A percentile compares a stretch with the other conserved stretches of the same genome.
These are phyloP conservation scores for Panus rudis DNA, from an alignment of 768 basidiomycete genomes.

Conservation along the genomic window DNA sequence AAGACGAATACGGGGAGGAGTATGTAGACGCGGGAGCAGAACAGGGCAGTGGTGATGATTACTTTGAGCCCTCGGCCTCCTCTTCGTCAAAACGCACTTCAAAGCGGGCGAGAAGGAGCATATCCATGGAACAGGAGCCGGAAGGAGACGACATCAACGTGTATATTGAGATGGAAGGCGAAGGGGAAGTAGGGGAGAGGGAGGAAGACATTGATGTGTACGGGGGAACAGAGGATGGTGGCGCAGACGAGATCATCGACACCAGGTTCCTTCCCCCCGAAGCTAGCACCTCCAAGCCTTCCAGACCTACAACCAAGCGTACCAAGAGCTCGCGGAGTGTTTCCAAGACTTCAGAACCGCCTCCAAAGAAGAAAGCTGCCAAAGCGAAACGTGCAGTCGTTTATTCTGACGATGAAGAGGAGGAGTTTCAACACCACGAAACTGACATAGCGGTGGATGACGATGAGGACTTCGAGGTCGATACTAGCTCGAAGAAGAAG, in stretches of 20 bases:
- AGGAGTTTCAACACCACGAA: conserved; percentile 3
- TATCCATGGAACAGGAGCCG: conserved; percentile 19
- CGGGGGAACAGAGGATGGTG: conserved; percentile 15
- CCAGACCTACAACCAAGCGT: background rate
- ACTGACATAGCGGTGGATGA: conserved; percentile 10
- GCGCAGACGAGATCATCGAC: background rate
- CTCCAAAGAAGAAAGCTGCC: background rate
- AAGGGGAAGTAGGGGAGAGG: conserved; percentile 19
- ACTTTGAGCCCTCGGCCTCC: too few relatives aligned
- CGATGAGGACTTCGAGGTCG: conserved; percentile 20
- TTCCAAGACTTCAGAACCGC: background rate
- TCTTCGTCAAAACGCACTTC: background rate
- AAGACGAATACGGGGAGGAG: conserved; percentile 11
- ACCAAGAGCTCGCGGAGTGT: background rate
- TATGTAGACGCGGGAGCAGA: conserved; percentile 9
- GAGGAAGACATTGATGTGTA: conserved; percentile 15
- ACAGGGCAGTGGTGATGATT: background rate
- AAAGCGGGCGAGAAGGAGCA: conserved; percentile 17
- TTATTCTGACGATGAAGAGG: conserved; percentile 10
- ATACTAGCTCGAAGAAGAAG: conserved; percentile 16
- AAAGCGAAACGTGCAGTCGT: conserved; percentile 13
- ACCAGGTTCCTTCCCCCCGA: conserved; percentile 1
- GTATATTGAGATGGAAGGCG: conserved; percentile 18
- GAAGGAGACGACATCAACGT: conserved; percentile 21
- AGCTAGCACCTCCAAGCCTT: background rate